Evolutionary conservation across 164 flowering plant species (phyloP).

Genomic region (Santalum album): DNA sequence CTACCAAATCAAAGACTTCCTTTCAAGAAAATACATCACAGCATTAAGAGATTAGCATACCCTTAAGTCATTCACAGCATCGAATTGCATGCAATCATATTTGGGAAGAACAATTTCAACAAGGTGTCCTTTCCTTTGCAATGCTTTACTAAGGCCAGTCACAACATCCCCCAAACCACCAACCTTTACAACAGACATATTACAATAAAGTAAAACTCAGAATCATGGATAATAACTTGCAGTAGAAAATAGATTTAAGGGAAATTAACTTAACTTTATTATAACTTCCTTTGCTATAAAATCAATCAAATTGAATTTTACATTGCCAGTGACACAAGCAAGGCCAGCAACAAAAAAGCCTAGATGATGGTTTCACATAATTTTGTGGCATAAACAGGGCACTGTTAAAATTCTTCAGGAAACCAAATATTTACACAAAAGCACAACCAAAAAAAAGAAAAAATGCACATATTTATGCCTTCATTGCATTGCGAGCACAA

Average conservation of each 20-base stretch:
- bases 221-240: not conserved
- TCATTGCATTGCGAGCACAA: no score
- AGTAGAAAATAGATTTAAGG: no score
- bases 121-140: slow-evolving; percentile 90
- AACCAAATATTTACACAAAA: not conserved
- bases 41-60: slow-evolving; percentile 27
- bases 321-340: no score
- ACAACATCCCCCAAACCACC: slow-evolving; percentile 98
- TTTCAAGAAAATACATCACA: slow-evolving; percentile 1
- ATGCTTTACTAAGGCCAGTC: slow-evolving; percentile 86
- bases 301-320: no score
- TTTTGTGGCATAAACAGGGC: no score
- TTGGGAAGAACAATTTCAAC: slow-evolving; percentile 91
- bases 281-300: no score
- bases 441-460: not conserved
- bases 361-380: no score
- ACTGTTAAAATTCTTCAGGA: no score
- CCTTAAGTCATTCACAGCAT: slow-evolving; percentile 56
- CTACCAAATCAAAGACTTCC: not conserved
- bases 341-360: no score
- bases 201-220: not conserved
- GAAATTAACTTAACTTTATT: no score
- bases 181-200: slow-evolving; percentile 41
- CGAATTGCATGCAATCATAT: slow-evolving; percentile 87
- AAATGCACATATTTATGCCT: not conserved